Percentiles rank a stretch among this genome's conserved stretches.
Evolutionary conservation across 805 yeast genomes (phyloP).

Genomic region (Saccharomycopsis sp.): DNA sequence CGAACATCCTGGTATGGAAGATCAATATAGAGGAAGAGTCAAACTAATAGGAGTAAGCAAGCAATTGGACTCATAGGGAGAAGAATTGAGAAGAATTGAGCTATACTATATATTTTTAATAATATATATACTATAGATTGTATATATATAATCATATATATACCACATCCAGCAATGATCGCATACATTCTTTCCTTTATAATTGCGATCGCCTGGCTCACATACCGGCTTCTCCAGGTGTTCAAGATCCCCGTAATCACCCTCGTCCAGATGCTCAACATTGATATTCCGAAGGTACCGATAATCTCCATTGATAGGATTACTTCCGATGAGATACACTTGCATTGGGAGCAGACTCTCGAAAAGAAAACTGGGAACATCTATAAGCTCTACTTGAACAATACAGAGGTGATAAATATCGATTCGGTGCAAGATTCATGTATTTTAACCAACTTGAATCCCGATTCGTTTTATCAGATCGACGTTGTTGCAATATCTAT

Average conservation of each 20-base stretch:
- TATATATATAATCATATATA: too few species aligned
- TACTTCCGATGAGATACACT: conserved; percentile 2
- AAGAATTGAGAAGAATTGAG: too few species aligned
- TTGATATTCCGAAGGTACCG: conserved; percentile 18
- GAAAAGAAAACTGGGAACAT: conserved; percentile 13
- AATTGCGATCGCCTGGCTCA: conserved; percentile 14
- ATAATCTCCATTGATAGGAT: conserved; percentile 11
- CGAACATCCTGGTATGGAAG: too few species aligned
- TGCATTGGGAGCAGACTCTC: conserved; percentile 19
- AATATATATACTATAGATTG: too few species aligned
- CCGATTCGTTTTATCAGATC: conserved; percentile 19
- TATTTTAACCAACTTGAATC: conserved; percentile 11
- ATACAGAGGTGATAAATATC: conserved; percentile 11
- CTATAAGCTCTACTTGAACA: conserved; percentile 16
- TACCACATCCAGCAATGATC: conserved; percentile 6
- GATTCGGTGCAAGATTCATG: conserved; percentile 9
- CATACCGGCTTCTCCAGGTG: conserved; percentile 5
- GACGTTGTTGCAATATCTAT: conserved; percentile 16
- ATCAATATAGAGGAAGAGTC: too few species aligned
- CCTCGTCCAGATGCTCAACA: conserved; percentile 12
- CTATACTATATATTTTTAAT: too few species aligned
- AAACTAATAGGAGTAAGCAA: too few species aligned
- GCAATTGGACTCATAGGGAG: too few species aligned
- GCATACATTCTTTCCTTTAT: conserved; percentile 7
- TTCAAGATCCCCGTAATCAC: conserved; percentile 7